These are phyloP conservation scores for Bacidia rubella DNA, from an alignment of 495 filamentous ascomycete genomes.

Conservation along the genomic window DNA sequence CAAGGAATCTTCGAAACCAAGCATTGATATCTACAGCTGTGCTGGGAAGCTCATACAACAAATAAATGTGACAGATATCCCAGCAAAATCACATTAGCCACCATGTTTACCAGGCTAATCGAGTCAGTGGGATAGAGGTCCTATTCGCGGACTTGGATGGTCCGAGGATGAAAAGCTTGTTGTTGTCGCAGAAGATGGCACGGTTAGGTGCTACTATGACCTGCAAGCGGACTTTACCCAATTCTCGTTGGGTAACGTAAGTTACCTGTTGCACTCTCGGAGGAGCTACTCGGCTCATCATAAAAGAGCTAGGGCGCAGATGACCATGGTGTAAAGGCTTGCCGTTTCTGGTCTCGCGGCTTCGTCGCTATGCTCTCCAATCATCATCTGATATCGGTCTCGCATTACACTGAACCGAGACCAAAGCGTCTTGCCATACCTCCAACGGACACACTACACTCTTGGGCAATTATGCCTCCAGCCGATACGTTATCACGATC, in stretches of 20 bases:
- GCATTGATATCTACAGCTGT: conserved; percentile 88
- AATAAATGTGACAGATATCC: conserved; percentile 39
- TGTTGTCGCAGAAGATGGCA: conserved; percentile 78
- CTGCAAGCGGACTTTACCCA: conserved; percentile 88
- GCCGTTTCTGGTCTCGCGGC: conserved; percentile 80
- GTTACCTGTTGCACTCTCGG: conserved; percentile 1
- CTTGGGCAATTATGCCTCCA: conserved; percentile 83
- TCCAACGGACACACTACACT: conserved; percentile 65
- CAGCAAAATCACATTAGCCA: background rate
- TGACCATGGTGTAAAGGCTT: conserved; percentile 70
- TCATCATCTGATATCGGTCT: conserved; percentile 75
- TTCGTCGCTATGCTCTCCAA: conserved; percentile 89
- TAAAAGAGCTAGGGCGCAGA: conserved; percentile 52
- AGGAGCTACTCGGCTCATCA: conserved; percentile 9
- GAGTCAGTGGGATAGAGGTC: conserved; percentile 78
- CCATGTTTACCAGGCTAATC: background rate
- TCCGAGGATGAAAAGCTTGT: conserved; percentile 92
- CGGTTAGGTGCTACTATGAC: conserved; percentile 82
- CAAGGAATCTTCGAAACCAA: conserved; percentile 57
- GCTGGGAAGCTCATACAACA: conserved; percentile 70
- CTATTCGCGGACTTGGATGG: conserved; percentile 85
- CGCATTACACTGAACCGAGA: conserved; percentile 79
- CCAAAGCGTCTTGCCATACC: conserved; percentile 69
- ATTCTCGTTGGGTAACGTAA: conserved; percentile 82
- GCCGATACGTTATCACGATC: conserved; percentile 84